Evolutionary conservation across 495 filamentous ascomycete genomes (phyloP).

Genomic region (Neurospora tetraspora): DNA sequence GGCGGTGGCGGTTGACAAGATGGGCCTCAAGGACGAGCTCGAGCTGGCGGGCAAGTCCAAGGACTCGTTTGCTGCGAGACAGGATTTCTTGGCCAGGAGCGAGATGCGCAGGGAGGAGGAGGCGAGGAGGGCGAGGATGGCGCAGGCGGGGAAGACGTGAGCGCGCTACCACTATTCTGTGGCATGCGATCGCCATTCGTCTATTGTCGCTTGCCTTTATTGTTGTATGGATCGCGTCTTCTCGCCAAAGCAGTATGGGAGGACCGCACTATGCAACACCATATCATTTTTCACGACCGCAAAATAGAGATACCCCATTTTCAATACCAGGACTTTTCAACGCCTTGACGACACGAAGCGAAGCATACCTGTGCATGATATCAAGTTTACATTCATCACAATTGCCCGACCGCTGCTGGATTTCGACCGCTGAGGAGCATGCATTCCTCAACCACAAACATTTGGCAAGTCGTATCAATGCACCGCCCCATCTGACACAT

Average conservation of each 20-base stretch:
- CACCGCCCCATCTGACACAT: background rate
- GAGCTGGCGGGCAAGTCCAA: constrained; percentile 75
- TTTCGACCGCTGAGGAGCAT: background rate
- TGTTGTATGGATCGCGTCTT: background rate
- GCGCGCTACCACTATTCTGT: background rate
- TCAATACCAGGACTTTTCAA: background rate
- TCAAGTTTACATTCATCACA: background rate
- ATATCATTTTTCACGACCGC: background rate
- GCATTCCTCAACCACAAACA: background rate
- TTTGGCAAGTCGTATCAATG: background rate
- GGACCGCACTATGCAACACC: background rate
- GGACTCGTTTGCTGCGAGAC: constrained; percentile 67
- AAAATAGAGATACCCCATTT: background rate
- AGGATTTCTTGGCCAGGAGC: constrained; percentile 82
- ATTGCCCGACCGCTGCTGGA: background rate
- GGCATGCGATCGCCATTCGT: background rate
- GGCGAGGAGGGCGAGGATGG: constrained; percentile 50
- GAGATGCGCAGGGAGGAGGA: constrained; percentile 72
- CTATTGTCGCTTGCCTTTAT: background rate
- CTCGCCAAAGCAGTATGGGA: background rate
- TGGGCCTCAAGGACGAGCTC: constrained; percentile 87
- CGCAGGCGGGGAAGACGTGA: constrained; percentile 28
- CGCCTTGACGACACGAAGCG: background rate
- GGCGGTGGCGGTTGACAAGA: constrained; percentile 85
- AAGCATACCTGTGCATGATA: background rate